These are phyloP conservation scores for Picea engelmannii DNA, from an alignment of 83 land plant species.

Conservation along the genomic window DNA sequence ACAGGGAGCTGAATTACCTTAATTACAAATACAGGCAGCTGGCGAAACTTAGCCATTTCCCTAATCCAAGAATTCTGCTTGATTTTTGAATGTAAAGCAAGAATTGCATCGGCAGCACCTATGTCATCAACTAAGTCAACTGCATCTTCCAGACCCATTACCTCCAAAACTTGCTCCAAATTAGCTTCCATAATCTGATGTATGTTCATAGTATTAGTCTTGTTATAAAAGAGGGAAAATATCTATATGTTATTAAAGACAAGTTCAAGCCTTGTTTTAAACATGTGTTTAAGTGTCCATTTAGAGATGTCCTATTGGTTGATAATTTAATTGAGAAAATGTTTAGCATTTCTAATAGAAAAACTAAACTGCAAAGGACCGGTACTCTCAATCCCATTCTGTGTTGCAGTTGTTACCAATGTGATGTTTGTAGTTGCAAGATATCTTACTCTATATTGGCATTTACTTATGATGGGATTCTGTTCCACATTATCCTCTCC, in stretches of 20 bases:
- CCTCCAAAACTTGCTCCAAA: constrained; percentile 46
- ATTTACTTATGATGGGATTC: neutral
- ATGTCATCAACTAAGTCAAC: constrained; percentile 56
- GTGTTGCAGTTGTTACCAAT: no score
- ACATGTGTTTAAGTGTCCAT: no score
- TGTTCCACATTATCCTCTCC: no score
- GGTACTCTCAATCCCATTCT: no score
- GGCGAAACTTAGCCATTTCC: constrained; percentile 50
- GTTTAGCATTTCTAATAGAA: no score
- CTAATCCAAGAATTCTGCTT: constrained; percentile 62
- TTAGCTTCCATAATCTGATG: constrained; percentile 55
- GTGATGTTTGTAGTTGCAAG: no score
- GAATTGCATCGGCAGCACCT: constrained; percentile 57
- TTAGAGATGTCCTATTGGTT: no score
- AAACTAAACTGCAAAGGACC: no score
- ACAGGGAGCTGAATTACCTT: constrained; percentile 41
- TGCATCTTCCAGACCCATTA: constrained; percentile 32
- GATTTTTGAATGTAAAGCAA: constrained; percentile 57
- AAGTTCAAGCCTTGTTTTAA: neutral
- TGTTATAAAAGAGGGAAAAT: neutral
- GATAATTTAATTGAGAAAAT: no score
- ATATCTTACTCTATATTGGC: no score
- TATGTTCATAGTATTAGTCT: constrained; percentile 13
- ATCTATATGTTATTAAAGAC: neutral
- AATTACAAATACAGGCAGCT: constrained; percentile 54